Conservation (phyloP, 1,139 yeast genomes). For the Suhomyces ambrosiae region DNA sequence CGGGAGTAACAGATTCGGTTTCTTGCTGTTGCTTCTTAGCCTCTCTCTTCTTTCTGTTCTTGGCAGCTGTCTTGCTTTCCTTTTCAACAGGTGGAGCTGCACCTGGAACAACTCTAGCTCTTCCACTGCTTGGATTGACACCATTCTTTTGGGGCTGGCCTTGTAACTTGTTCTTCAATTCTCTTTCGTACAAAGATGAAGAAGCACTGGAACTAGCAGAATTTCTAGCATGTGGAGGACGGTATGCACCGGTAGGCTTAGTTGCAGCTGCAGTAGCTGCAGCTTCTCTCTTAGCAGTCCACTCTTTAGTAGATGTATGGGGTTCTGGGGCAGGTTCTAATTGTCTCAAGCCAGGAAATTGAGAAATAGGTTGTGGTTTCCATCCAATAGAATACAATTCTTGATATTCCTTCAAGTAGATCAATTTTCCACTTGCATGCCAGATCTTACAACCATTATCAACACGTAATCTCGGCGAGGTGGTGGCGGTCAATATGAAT, state of each 20-base stretch:
- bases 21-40: slow-evolving; percentile 51
- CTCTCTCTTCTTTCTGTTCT: slow-evolving; percentile 80
- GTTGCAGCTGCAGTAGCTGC: slow-evolving; percentile 40
- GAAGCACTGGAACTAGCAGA: slow-evolving; percentile 33
- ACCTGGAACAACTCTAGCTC: slow-evolving; percentile 44
- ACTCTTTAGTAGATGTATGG: slow-evolving; percentile 67
- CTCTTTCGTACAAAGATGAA: slow-evolving; percentile 60
- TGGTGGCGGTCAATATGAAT: slow-evolving; percentile 90
- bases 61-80: slow-evolving; percentile 66
- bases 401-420: slow-evolving; percentile 74
- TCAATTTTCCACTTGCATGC: slow-evolving; percentile 86
- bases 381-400: slow-evolving; percentile 84
- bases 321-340: slow-evolving; percentile 64
- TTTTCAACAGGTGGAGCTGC: slow-evolving; percentile 44
- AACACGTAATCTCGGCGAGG: slow-evolving; percentile 94
- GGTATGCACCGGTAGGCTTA: slow-evolving; percentile 82
- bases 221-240: slow-evolving; percentile 91
- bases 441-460: slow-evolving; percentile 94
- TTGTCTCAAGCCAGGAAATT: slow-evolving; percentile 61
- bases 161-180: slow-evolving; percentile 37
- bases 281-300: slow-evolving; percentile 45
- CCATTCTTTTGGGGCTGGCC: slow-evolving; percentile 23
- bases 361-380: slow-evolving; percentile 71
- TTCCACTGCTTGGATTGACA: slow-evolving; percentile 24
- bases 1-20: slow-evolving; percentile 20